Evolutionary conservation across 116 monocot species (phyloP).

Genomic region (Dioscorea cayenensis): DNA sequence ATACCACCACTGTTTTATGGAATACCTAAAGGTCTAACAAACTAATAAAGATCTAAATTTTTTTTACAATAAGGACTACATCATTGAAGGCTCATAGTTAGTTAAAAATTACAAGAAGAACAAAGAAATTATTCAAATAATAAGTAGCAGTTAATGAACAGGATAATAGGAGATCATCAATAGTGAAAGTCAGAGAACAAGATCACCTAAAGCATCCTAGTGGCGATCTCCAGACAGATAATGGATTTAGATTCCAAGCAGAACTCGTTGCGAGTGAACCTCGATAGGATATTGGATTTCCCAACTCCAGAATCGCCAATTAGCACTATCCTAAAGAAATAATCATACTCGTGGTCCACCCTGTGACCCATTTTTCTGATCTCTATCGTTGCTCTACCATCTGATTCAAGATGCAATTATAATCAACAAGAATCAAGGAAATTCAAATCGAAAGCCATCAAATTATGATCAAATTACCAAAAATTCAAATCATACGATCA

Average conservation of each 20-base stretch:
- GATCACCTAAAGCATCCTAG: conserved; percentile 74
- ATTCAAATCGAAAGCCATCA: too few relatives aligned
- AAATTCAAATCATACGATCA: too few relatives aligned
- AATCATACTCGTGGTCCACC: conserved; percentile 86
- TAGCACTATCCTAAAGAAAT: conserved; percentile 88
- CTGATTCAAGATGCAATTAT: too few relatives aligned
- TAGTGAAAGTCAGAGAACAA: neutral
- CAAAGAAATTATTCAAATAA: too few relatives aligned
- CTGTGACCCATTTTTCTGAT: conserved; percentile 43
- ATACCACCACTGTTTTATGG: too few relatives aligned
- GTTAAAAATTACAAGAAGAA: too few relatives aligned
- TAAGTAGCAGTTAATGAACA: neutral
- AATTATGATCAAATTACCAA: too few relatives aligned
- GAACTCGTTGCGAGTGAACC: conserved; percentile 85
- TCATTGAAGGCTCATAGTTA: too few relatives aligned
- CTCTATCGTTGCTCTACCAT: conserved; percentile 6
- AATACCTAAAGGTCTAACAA: too few relatives aligned
- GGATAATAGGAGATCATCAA: neutral
- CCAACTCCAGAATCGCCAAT: conserved; percentile 90
- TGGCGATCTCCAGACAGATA: conserved; percentile 93
- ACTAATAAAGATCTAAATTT: too few relatives aligned
- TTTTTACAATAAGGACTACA: too few relatives aligned
- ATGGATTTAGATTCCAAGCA: conserved; percentile 83
- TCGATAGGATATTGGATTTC: conserved; percentile 86
- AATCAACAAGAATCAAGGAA: too few relatives aligned